These are phyloP conservation scores for Coix lacrymajobi DNA, from an alignment of 176 grass and related monocot genomes.

Conservation along the genomic window DNA sequence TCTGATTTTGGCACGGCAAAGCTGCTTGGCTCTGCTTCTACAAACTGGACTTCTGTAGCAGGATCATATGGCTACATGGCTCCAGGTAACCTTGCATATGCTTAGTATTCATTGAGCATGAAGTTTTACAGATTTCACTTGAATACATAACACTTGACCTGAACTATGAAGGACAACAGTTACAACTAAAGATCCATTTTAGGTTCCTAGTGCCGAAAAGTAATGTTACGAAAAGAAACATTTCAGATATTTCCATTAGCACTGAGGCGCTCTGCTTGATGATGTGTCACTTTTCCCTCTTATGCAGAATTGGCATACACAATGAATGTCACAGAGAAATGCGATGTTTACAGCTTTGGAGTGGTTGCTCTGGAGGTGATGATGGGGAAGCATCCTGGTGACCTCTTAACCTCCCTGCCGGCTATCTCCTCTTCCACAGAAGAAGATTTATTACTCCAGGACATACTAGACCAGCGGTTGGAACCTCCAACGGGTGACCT, in stretches of 20 bases:
- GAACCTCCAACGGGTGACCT: constrained; percentile 57
- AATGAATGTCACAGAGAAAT: constrained; percentile 85
- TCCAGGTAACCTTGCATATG: constrained; percentile 45
- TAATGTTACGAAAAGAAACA: not conserved
- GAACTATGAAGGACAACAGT: not conserved
- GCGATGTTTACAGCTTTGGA: constrained; percentile 84
- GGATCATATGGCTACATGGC: constrained; percentile 94
- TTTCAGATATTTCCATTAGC: not conserved
- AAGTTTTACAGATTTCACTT: not conserved
- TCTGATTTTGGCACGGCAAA: constrained; percentile 87
- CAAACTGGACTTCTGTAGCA: constrained; percentile 81
- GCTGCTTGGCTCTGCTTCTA: constrained; percentile 42
- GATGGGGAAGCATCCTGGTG: constrained; percentile 86
- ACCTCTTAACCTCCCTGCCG: constrained; percentile 52
- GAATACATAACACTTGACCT: not conserved
- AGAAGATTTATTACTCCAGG: constrained; percentile 56
- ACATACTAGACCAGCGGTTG: constrained; percentile 60
- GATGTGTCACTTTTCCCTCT: too few relatives aligned
- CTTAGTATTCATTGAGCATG: not conserved
- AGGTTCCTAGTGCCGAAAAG: not conserved
- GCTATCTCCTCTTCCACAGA: constrained; percentile 43
- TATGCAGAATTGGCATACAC: constrained; percentile 92
- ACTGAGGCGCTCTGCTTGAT: not conserved
- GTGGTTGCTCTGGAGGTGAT: constrained; percentile 72
- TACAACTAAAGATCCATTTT: not conserved